Evolutionary conservation across 2,329 filamentous ascomycete genomes (phyloP), one percentile per base, ranked within the genome.

Genomic region (Fusarium sp.): DNA sequence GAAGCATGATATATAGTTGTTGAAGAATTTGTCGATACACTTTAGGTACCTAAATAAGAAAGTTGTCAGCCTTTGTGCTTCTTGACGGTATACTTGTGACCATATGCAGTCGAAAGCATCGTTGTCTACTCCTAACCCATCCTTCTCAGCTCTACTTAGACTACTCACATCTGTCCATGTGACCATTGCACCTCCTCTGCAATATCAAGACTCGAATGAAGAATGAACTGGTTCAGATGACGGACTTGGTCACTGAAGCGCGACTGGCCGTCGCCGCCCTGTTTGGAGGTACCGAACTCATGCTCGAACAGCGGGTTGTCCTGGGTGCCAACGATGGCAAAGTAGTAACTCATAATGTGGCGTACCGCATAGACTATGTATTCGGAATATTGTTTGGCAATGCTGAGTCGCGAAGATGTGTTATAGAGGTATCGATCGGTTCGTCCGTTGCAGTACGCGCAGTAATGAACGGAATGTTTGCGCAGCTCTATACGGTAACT

Each of bases 121-220:
- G 39, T 65, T 55, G 41, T 33, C 43, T 35, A 9, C 19, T 44
- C 44, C 26, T 13, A 17, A 37, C 5, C 15, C 15, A 22, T 49
- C n/a, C n/a, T 56, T 19, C 14, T 30, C 37, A 5, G 28, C 28
- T 40, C 43, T 30, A 39, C 37, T 26, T 19, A 7, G 17, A 47
- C 9, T 20, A 77, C 84, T 68, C 82, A 96, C 93, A 97, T 91
- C 72, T 92, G 90, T 6, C 92, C 92, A 65, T 85, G 92, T 8
- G 89, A 91, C 95, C 96, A 99, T 82, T 98, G 96, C 30, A 95
- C 89, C 80, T 99, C 96, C 82, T 99, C 96, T 51, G 97, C 92
- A 45, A 98, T 93, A 79, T 99, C 96, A 58, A 99, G 84, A 70
- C 92, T 92, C 72, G 93, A 94, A 82, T 99, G 95, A 32, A 97